These are phyloP conservation scores for Globisporangium okanoganense DNA, from an alignment of 352 stramenopile genomes.

Conservation along the genomic window DNA sequence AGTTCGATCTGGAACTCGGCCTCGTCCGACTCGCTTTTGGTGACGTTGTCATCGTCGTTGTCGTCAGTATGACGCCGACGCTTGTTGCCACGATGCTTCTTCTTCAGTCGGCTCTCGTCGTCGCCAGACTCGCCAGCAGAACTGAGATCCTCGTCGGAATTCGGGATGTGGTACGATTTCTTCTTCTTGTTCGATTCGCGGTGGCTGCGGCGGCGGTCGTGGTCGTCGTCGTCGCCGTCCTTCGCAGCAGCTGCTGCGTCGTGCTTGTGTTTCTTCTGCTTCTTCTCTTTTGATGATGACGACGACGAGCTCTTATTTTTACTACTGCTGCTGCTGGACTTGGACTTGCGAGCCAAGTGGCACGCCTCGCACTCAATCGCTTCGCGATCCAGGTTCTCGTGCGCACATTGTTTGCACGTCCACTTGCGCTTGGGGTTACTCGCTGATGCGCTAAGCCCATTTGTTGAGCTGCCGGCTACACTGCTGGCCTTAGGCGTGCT, in stretches of 20 bases:
- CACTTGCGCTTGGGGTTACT: constrained; percentile 26
- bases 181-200: constrained; percentile 62
- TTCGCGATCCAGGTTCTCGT: constrained; percentile 37
- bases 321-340: constrained; percentile 14
- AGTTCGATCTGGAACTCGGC: constrained; percentile 27
- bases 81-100: constrained; percentile 23
- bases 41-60: constrained; percentile 4
- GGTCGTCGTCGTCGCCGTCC: constrained; percentile 18
- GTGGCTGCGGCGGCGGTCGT: constrained; percentile 48
- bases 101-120: constrained; percentile 11
- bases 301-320: constrained; percentile 12
- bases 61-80: constrained; percentile 23
- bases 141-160: constrained; percentile 77
- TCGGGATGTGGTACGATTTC: constrained; percentile 77
- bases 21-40: constrained; percentile 37
- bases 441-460: neutral
- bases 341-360: constrained; percentile 22
- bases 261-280: constrained; percentile 15
- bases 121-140: constrained; percentile 31
- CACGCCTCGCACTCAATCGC: constrained; percentile 41
- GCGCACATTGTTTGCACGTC: constrained; percentile 43
- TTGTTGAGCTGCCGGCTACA: neutral
- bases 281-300: constrained; percentile 16
- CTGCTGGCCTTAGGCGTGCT: constrained; percentile 2
- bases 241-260: constrained; percentile 23